Evolutionary conservation across 306 rosid genomes (phyloP).

Genomic region (Cercis canadensis): DNA sequence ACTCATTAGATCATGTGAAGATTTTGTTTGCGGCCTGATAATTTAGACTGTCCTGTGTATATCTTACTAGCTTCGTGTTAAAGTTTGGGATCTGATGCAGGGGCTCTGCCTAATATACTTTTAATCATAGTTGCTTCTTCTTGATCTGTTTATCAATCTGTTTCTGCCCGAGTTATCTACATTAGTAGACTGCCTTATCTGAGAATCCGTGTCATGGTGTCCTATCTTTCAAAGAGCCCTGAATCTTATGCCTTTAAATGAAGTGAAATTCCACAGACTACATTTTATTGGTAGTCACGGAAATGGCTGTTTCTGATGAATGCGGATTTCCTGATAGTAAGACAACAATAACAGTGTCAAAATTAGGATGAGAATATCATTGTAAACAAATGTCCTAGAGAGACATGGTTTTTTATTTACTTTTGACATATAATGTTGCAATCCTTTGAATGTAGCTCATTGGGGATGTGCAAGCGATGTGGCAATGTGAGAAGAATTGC

Average conservation of each 20-base stretch:
- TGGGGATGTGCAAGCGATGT: constrained; percentile 73
- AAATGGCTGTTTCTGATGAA: not conserved
- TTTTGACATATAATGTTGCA: constrained; percentile 11
- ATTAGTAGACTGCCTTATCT: constrained; percentile 3
- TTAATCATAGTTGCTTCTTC: not conserved
- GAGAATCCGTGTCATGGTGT: constrained; percentile 1
- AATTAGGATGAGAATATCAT: constrained; percentile 14
- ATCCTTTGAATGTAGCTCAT: constrained; percentile 54
- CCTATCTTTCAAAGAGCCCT: constrained; percentile 3
- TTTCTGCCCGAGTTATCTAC: not conserved
- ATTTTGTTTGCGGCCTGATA: not conserved
- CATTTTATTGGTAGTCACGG: not conserved
- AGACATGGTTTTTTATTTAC: not conserved
- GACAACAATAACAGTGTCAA: not conserved
- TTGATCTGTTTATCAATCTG: not conserved
- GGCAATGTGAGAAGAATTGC: not conserved
- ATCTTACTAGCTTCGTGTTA: constrained; percentile 3
- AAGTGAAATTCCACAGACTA: constrained; percentile 13
- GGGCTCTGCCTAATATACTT: not conserved
- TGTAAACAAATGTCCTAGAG: not conserved
- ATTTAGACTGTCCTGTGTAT: constrained; percentile 4
- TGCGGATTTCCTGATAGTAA: not conserved
- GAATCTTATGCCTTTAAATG: not conserved
- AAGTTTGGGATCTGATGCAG: constrained; percentile 5
- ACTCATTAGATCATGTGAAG: not conserved